Percentiles rank a stretch among this genome's conserved stretches.
These are phyloP conservation scores for Exophiala sp. DNA, from an alignment of 2,329 filamentous ascomycete species.

Conservation along the genomic window DNA sequence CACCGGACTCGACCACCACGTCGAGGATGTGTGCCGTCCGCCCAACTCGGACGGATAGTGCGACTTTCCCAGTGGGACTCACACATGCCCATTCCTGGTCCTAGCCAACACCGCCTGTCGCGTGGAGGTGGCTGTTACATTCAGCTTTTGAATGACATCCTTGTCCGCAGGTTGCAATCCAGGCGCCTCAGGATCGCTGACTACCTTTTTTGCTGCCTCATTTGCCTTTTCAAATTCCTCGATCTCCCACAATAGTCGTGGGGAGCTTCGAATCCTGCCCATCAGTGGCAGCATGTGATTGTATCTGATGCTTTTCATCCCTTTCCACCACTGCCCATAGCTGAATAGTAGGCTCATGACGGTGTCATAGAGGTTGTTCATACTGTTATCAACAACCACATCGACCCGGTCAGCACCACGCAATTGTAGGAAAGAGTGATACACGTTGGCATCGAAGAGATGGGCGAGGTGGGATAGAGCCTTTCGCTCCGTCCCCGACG, in stretches of 20 bases:
- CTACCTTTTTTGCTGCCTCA: constrained; percentile 6
- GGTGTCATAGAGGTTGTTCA: constrained; percentile 20
- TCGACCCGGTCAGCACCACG: constrained; percentile 4
- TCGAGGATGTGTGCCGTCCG: no score
- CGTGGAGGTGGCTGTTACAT: background rate
- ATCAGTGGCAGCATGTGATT: constrained; percentile 19
- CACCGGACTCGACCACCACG: no score
- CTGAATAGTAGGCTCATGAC: constrained; percentile 16
- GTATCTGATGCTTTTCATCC: constrained; percentile 17
- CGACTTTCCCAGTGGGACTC: constrained; percentile 5
- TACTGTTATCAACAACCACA: background rate
- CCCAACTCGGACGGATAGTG: no score
- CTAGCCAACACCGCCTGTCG: background rate
- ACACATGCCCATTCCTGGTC: constrained; percentile 9
- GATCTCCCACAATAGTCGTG: constrained; percentile 13
- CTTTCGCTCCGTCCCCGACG: constrained; percentile 17
- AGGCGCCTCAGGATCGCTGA: constrained; percentile 5
- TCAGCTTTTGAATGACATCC: constrained; percentile 7
- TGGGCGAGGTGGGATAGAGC: constrained; percentile 14
- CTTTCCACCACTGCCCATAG: constrained; percentile 23
- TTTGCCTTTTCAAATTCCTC: constrained; percentile 12
- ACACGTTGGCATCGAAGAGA: constrained; percentile 24
- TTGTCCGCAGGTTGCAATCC: constrained; percentile 13
- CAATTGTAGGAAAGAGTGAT: constrained; percentile 20
- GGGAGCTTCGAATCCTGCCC: constrained; percentile 13